A percentile compares a stretch with the other conserved stretches of the same genome.
Evolutionary conservation across 768 basidiomycete species (phyloP).

Genomic region (Hygrophorus pudorinus): DNA sequence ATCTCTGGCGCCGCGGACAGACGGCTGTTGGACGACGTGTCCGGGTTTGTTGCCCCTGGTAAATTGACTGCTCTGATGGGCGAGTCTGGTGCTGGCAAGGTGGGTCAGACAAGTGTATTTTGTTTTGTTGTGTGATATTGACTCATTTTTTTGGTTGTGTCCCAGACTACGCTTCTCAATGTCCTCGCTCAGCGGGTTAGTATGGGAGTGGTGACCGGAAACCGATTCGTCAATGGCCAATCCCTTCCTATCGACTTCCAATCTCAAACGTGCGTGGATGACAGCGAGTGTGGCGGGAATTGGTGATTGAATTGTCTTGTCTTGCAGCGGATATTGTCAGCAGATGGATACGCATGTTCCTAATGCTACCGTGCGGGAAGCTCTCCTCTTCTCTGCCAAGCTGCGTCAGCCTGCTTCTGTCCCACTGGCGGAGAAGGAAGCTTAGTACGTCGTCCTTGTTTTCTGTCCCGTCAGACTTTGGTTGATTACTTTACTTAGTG

Average conservation of each 20-base stretch:
- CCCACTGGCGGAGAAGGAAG: conserved; percentile 61
- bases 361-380: conserved; percentile 71
- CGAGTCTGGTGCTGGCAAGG: conserved; percentile 37
- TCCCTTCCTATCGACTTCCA: conserved; percentile 46
- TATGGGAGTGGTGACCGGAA: conserved; percentile 39
- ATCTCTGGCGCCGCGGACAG: conserved; percentile 33
- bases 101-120: conserved; percentile 33
- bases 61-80: conserved; percentile 76
- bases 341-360: conserved; percentile 77
- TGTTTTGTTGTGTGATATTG: conserved; percentile 26
- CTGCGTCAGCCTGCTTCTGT: conserved; percentile 66
- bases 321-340: conserved; percentile 67
- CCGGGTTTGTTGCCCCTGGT: conserved; percentile 75
- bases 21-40: conserved; percentile 58
- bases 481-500: conserved; percentile 19
- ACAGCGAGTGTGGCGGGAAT: background rate
- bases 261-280: conserved; percentile 38
- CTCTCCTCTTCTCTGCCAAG: conserved; percentile 68
- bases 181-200: conserved; percentile 42
- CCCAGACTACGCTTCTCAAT: conserved; percentile 49
- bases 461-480: background rate
- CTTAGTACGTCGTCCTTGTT: conserved; percentile 46
- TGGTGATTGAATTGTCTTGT: background rate
- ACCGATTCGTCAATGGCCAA: conserved; percentile 46
- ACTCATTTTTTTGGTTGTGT: background rate